Evolutionary conservation across 2,329 filamentous ascomycete genomes (phyloP).

Genomic region (Chaetomiaceae sp.): DNA sequence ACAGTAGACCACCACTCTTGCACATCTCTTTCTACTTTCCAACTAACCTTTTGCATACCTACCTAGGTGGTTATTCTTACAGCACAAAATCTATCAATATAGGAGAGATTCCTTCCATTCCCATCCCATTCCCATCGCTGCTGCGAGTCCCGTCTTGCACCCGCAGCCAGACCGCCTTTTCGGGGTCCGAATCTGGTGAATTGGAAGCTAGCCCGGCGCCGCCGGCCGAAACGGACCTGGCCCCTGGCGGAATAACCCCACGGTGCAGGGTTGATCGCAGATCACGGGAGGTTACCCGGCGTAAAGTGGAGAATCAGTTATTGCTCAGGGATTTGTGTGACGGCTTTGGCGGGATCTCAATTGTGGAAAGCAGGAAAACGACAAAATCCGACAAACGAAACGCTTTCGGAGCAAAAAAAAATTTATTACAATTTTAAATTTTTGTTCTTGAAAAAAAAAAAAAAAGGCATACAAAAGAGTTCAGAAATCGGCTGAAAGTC

Average conservation of each 20-base stretch:
- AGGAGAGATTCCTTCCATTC: no score
- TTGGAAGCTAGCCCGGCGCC: neutral
- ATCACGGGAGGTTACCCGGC: slow-evolving; percentile 6
- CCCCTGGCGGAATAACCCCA: slow-evolving; percentile 11
- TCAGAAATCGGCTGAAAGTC: no score
- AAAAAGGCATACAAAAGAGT: no score
- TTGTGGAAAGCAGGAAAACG: neutral
- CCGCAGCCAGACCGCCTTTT: slow-evolving; percentile 4
- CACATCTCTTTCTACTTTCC: no score
- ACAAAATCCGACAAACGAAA: neutral
- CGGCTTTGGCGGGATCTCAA: neutral
- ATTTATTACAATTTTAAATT: no score
- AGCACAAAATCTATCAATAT: no score
- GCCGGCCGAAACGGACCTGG: slow-evolving; percentile 13
- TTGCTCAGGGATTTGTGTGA: neutral
- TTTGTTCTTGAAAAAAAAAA: no score
- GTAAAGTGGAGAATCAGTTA: neutral
- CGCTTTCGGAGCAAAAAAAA: no score
- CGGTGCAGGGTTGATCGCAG: slow-evolving; percentile 17
- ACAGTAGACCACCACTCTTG: no score
- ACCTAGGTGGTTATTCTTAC: no score
- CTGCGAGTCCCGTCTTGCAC: no score
- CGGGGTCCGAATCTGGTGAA: neutral
- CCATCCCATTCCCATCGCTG: neutral
- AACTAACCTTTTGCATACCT: no score